Conservation (phyloP, 2,329 filamentous ascomycete species). For the Ophiostoma australiae region DNA sequence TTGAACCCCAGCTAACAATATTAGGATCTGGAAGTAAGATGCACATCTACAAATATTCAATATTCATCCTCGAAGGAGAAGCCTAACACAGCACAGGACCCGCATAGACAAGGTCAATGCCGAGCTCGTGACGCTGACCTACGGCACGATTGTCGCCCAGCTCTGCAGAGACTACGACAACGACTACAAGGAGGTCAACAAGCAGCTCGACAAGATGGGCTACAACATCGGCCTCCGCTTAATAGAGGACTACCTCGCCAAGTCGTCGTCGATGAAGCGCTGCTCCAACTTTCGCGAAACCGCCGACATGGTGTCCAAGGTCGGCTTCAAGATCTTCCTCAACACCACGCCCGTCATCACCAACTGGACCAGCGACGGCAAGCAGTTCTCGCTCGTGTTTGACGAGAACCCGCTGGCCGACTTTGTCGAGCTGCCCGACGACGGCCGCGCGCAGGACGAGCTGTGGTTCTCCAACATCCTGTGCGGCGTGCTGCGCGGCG, state of each 20-base stretch:
- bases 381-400: conserved; percentile 92
- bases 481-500: conserved; percentile 84
- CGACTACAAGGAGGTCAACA: conserved; percentile 93
- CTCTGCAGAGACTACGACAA: conserved; percentile 93
- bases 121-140: conserved; percentile 93
- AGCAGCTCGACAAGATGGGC: conserved; percentile 97
- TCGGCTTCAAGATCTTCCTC: conserved; percentile 98
- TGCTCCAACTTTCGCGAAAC: conserved; percentile 94
- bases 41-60: not conserved
- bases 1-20: conserved; percentile 16
- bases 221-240: conserved; percentile 95
- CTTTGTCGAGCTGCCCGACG: conserved; percentile 95
- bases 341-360: conserved; percentile 91
- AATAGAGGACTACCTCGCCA: conserved; percentile 96
- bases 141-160: conserved; percentile 94
- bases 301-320: conserved; percentile 89
- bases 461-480: conserved; percentile 98
- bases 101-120: conserved; percentile 97
- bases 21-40: conserved; percentile 87
- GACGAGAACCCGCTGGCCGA: conserved; percentile 96
- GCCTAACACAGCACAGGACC: conserved; percentile 53
- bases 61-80: not conserved
- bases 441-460: conserved; percentile 91
- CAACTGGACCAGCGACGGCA: conserved; percentile 94
- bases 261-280: conserved; percentile 81